Conservation (phyloP, 225 moss, liverwort and hornwort species). For the Bryoerythrophyllum caledonicum region DNA sequence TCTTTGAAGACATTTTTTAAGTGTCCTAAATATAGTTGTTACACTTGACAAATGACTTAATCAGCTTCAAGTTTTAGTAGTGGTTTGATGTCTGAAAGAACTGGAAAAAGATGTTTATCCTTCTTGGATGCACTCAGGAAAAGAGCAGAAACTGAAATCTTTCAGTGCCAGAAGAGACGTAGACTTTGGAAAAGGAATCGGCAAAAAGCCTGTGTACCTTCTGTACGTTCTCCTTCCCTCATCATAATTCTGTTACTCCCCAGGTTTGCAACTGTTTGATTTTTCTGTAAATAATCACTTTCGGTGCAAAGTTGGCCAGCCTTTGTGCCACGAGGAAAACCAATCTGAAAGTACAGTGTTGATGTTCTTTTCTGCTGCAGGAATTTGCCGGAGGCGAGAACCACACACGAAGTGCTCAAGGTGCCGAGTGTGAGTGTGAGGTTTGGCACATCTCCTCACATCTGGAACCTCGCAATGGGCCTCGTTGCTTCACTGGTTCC, state of each 20-base stretch:
- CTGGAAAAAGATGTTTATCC: not conserved
- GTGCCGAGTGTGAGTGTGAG: slow-evolving; percentile 80
- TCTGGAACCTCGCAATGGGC: slow-evolving; percentile 89
- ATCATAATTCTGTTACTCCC: not conserved
- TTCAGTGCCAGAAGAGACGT: slow-evolving; percentile 69
- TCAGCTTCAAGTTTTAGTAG: too few species aligned
- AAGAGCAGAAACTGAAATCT: slow-evolving; percentile 50
- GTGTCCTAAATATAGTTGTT: too few species aligned
- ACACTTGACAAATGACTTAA: too few species aligned
- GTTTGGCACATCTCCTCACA: slow-evolving; percentile 81
- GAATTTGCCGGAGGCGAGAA: slow-evolving; percentile 75
- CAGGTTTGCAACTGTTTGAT: too few species aligned
- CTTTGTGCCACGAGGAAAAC: not conserved
- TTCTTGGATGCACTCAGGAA: slow-evolving; percentile 37
- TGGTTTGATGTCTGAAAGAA: not conserved
- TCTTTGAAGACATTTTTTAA: too few species aligned
- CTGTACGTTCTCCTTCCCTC: slow-evolving; percentile 47
- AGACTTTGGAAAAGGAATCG: slow-evolving; percentile 84
- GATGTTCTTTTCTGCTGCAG: slow-evolving; percentile 30
- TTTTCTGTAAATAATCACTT: not conserved
- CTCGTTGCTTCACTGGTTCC: slow-evolving; percentile 65
- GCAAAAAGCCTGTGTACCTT: slow-evolving; percentile 73
- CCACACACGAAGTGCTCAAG: slow-evolving; percentile 60
- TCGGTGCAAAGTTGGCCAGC: not conserved
- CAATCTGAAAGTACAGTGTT: not conserved